Evolutionary conservation across 768 basidiomycete genomes (phyloP).

Genomic region (Collybia nuda): DNA sequence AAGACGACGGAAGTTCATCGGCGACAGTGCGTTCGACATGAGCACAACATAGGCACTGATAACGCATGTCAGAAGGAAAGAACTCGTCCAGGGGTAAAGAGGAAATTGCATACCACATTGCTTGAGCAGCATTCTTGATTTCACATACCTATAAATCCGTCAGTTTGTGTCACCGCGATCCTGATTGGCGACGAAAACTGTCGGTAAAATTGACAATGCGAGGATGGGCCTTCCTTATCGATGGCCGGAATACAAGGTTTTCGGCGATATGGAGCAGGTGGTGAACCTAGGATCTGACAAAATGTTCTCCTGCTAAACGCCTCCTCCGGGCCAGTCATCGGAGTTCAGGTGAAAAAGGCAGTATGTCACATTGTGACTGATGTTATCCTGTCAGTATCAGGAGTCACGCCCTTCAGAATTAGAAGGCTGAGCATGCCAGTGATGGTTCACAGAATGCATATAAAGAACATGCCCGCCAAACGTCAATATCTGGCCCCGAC

Average conservation of each 20-base stretch:
- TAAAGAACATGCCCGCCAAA: slow-evolving; percentile 14
- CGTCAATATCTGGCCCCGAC: slow-evolving; percentile 20
- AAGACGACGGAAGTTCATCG: too few species aligned
- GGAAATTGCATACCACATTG: too few species aligned
- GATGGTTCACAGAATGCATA: slow-evolving; percentile 6
- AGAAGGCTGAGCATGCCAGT: neutral
- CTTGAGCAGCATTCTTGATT: too few species aligned
- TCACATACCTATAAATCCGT: too few species aligned
- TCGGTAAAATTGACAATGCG: neutral
- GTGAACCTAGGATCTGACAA: neutral
- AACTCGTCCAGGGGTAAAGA: neutral
- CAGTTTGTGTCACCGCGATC: too few species aligned
- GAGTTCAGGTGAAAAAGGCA: neutral
- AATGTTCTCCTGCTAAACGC: slow-evolving; percentile 1
- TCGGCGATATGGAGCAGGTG: too few species aligned
- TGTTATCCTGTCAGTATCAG: neutral
- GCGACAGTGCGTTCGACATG: neutral
- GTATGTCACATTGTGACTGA: neutral
- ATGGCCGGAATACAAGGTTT: too few species aligned
- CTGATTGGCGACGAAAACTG: neutral
- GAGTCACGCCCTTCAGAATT: neutral
- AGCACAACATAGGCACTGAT: slow-evolving; percentile 11
- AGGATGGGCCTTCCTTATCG: too few species aligned
- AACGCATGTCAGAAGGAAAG: slow-evolving; percentile 7
- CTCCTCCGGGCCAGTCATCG: neutral